phyloP scores from a whole-genome alignment of 2,329 filamentous ascomycete genomes.

The Fusarium sp. region DNA sequence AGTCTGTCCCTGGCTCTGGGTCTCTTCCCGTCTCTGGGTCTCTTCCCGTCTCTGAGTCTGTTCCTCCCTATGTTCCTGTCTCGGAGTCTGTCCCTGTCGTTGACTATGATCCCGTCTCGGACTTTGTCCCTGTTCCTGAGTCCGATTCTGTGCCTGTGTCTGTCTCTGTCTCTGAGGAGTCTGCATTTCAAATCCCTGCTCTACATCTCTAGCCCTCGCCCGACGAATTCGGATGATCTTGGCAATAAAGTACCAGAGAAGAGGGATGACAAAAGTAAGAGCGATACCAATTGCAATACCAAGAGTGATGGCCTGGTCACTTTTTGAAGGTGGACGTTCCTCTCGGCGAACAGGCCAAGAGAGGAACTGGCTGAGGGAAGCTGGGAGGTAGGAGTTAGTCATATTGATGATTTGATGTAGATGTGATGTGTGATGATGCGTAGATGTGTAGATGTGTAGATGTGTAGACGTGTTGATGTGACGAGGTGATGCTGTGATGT shows the following conservation, averaged over 20 bases:
- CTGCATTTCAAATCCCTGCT: background rate
- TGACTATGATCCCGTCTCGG: no score
- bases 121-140: no score
- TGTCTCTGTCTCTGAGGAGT: no score
- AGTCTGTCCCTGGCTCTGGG: no score
- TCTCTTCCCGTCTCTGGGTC: no score
- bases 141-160: no score
- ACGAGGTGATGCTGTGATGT: background rate
- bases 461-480: no score
- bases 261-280: slow-evolving; percentile 5
- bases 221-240: background rate
- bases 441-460: no score
- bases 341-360: slow-evolving; percentile 18
- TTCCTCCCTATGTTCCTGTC: no score
- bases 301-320: slow-evolving; percentile 1
- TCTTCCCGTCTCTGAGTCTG: no score
- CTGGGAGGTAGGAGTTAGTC: slow-evolving; percentile 4
- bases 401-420: background rate
- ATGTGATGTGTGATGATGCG: background rate
- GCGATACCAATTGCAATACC: slow-evolving; percentile 19
- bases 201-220: background rate
- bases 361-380: slow-evolving; percentile 1
- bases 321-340: background rate
- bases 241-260: slow-evolving; percentile 12
- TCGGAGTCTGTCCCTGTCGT: no score